Evolutionary conservation across 176 grass and related monocot species (phyloP).

Genomic region (Oryza rufipogon): DNA sequence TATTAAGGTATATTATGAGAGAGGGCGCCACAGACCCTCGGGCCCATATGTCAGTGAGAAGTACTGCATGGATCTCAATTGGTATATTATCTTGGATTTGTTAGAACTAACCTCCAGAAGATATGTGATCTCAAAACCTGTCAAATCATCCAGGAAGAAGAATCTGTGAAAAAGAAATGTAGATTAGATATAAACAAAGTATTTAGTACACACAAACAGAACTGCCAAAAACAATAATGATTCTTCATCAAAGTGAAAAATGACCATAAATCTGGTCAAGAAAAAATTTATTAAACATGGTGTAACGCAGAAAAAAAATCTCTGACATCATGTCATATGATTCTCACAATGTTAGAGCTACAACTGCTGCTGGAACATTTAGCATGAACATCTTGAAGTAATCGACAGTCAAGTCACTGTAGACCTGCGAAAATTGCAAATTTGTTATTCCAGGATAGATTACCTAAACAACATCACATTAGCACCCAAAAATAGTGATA

Average conservation of each 20-base stretch:
- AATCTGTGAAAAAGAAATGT: conserved; percentile 59
- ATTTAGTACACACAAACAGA: conserved; percentile 5
- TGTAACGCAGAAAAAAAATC: not conserved
- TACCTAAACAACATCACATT: not conserved
- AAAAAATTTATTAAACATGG: not conserved
- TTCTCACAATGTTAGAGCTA: conserved; percentile 79
- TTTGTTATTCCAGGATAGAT: conserved; percentile 10
- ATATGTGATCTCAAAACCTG: conserved; percentile 95
- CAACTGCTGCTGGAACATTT: conserved; percentile 81
- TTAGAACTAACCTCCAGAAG: conserved; percentile 73
- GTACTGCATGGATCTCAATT: too few species aligned
- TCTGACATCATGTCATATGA: conserved; percentile 19
- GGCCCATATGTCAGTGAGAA: too few species aligned
- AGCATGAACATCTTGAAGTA: conserved; percentile 92
- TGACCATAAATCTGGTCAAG: not conserved
- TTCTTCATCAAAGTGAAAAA: not conserved
- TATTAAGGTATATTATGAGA: not conserved
- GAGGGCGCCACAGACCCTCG: too few species aligned
- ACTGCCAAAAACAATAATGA: conserved; percentile 13
- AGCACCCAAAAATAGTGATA: not conserved
- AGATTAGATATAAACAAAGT: conserved; percentile 2
- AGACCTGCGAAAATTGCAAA: conserved; percentile 59
- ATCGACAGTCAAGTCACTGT: conserved; percentile 84
- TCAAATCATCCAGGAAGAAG: conserved; percentile 94
- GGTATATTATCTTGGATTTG: conserved; percentile 5